Percentiles rank a stretch among this genome's conserved stretches.
Conservation (phyloP, 768 basidiomycete species). For the Auricularia cornea region DNA sequence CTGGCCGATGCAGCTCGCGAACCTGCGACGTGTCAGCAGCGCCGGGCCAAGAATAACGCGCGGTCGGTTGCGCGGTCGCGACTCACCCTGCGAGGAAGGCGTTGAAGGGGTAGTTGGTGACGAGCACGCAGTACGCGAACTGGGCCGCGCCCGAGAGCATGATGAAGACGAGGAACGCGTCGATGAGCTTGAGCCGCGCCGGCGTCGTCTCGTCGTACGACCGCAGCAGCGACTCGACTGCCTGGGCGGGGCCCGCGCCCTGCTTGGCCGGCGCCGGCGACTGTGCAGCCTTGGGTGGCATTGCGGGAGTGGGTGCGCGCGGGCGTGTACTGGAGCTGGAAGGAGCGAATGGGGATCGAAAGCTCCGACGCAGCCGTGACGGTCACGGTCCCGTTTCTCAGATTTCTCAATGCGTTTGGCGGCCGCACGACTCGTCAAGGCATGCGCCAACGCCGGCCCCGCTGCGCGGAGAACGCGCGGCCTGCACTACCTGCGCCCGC, state of each 20-base stretch:
- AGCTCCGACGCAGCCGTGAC: too few species aligned
- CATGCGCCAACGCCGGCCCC: slow-evolving; percentile 8
- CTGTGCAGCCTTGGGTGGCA: slow-evolving; percentile 9
- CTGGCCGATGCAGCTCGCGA: slow-evolving; percentile 89
- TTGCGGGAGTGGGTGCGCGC: slow-evolving; percentile 10
- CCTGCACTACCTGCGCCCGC: slow-evolving; percentile 27
- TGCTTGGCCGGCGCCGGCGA: not conserved
- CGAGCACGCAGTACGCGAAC: slow-evolving; percentile 83
- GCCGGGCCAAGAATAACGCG: not conserved
- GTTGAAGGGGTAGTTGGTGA: slow-evolving; percentile 95
- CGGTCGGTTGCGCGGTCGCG: not conserved
- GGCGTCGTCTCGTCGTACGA: slow-evolving; percentile 74
- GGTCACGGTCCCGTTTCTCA: too few species aligned
- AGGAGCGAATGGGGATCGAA: too few species aligned
- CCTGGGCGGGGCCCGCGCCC: slow-evolving; percentile 1
- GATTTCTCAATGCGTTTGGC: not conserved
- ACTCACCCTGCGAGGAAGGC: slow-evolving; percentile 92
- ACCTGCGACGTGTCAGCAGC: slow-evolving; percentile 39
- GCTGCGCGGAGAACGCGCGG: slow-evolving; percentile 39
- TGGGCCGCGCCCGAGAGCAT: slow-evolving; percentile 85
- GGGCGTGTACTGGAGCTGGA: too few species aligned
- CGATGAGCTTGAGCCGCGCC: slow-evolving; percentile 85
- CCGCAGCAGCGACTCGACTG: slow-evolving; percentile 55
- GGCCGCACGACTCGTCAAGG: not conserved
- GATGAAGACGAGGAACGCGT: slow-evolving; percentile 85